Evolutionary conservation across 2,329 filamentous ascomycete genomes (phyloP), one percentile per base, ranked within the genome.

Genomic region (Ceratocystis variospora): DNA sequence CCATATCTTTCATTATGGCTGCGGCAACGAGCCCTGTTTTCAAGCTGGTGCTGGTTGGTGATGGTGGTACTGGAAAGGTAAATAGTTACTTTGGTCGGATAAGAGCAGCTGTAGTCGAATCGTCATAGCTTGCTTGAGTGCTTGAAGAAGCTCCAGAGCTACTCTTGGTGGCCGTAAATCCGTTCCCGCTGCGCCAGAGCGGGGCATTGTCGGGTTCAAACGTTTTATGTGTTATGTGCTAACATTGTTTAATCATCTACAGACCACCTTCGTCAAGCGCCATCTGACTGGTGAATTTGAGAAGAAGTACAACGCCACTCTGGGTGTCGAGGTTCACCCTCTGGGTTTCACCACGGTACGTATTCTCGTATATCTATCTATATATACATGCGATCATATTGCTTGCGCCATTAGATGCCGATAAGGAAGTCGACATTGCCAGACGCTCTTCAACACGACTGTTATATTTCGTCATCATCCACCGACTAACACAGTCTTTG

Each of bases 261-360:
- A 99, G 94, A 99, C 94, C 78, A 99, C 94, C 77, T 99, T 99
- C 80, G 94, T 99, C 84, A 99, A 99, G 88, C 94, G 94, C 77
- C 94, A 99, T 82, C 86, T 97, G 86, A 99, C 94, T 76, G 94
- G 94, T 78, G 94, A 99, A 79, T 99, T 99, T 77, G 94, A 99
- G 83, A 99, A 99, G 89, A 99, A 97, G 84, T 99, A 99, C 83
- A 97, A 99, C 79, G 94, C 94, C 74, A 99, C 94, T 69, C 90
- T 99, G 71, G 94, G 94, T 88, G 94, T 99, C 77, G 94, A 99
- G 79, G 94, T 99, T 72, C 94, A 99, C 84, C 94, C 94, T 78
- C 90, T 99, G 71, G 89, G 87, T 75, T 99, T 99, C 87, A 90
- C 87, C 75, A 97, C 93, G 77, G 92, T 97, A 90, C 81, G 90